phyloP scores from a whole-genome alignment of 2,329 filamentous ascomycete genomes.

The Juglanconis juglandina region DNA sequence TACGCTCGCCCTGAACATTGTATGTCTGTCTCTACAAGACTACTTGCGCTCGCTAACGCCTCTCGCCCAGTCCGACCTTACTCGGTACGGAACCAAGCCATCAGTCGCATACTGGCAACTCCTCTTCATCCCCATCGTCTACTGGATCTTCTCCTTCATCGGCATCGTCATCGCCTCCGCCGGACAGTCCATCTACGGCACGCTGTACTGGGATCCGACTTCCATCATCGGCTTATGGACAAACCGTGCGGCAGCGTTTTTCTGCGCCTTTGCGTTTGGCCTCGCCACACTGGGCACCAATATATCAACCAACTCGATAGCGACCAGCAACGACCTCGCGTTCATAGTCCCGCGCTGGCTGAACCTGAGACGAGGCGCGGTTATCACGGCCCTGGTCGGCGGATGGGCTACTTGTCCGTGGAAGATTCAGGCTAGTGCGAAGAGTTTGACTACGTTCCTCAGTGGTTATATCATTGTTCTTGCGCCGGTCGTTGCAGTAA shows the following conservation, averaged over 20 bases:
- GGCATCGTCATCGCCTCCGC: conserved; percentile 47
- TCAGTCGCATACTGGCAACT: conserved; percentile 34
- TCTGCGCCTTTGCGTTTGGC: conserved; percentile 30
- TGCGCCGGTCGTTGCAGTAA: conserved; percentile 21
- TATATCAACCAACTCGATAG: conserved; percentile 42
- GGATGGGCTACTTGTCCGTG: conserved; percentile 34
- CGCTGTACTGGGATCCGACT: conserved; percentile 47
- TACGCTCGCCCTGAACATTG: conserved; percentile 47
- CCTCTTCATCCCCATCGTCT: conserved; percentile 45
- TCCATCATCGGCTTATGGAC: conserved; percentile 42
- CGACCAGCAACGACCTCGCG: conserved; percentile 42
- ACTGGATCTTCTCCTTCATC: conserved; percentile 42
- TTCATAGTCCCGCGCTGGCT: conserved; percentile 29
- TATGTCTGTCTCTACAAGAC: background rate
- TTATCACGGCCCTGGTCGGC: conserved; percentile 29
- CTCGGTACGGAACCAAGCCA: conserved; percentile 19
- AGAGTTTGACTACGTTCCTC: conserved; percentile 12
- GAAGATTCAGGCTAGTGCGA: conserved; percentile 30
- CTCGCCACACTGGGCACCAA: conserved; percentile 34
- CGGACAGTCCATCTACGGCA: conserved; percentile 41
- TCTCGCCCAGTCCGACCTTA: conserved; percentile 30
- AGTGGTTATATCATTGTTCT: conserved; percentile 19
- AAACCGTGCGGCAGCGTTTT: conserved; percentile 29
- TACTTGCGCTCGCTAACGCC: background rate
- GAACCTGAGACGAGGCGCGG: conserved; percentile 30